Evolutionary conservation across 345 rosid species (phyloP), one percentile per base, ranked within the genome.

Genomic region (Dimocarpus longan): DNA sequence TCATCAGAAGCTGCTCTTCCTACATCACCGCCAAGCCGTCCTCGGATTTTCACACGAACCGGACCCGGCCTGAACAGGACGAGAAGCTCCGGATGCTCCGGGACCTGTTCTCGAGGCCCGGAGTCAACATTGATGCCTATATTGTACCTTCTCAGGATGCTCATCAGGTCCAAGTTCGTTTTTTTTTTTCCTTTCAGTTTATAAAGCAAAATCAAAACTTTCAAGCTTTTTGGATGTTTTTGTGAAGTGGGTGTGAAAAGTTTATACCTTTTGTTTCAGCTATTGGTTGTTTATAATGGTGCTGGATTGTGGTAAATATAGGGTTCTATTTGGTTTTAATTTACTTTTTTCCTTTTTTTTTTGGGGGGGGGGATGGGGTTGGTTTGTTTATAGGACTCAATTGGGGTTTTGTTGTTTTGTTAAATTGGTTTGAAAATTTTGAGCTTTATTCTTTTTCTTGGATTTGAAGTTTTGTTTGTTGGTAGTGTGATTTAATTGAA

Each of bases 131-230:
- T 81, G 99, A 95, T 70, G 99, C 98, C n/a, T 95, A 92, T 76
- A 88, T 95, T 80, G 81, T 95, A 40, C 99, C 99, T 81, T 95
- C 99, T 74, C 98, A 91, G 82, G 99, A 95, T 84, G 95, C 99
- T 10, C 99, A 95, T 78, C 98, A 95, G 98, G 98, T 93, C 80
- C 32, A 52, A 28, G 74, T 44, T 69, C n/a, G 28, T 26, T 0
- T 26, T 26, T 26, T 24, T 0, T 13, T 5, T 67, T 16, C 65
- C 5, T 68, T 39, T 37, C 65, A 4, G 15, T 56, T 48, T n/a
- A 13, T 2, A 1, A 32, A 32, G 37, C 1, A 32, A 32, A 32
- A 32, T 32, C 37, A 3, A 32, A 32, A 32, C 37, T 32, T 32
- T 32, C 37, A 32, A 32, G 37, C 37, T 32, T 32, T 32, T 32